Evolutionary conservation across 331 rosid genomes (phyloP), one percentile per base, ranked within the genome.

Genomic region (Ulmus americana): DNA sequence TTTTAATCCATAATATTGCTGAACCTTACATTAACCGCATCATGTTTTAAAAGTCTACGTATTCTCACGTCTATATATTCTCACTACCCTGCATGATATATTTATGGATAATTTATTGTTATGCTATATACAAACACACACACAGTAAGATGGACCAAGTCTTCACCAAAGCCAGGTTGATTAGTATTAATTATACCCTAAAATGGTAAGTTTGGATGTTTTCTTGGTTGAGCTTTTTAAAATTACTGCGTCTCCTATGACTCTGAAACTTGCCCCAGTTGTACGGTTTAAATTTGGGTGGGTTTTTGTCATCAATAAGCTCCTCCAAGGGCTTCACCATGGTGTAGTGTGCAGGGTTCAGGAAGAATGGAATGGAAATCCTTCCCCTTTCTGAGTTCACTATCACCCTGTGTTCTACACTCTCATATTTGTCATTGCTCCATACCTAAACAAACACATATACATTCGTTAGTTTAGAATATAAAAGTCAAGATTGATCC

Each of bases 351-450:
- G 89, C 76, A 0, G 91, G 89, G 53, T 73, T 69, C 14, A 85
- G 46, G 73, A 81, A 77, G 73, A 77, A 83, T 0, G 95, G 84
- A 60, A 88, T 79, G 1, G 91, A 88, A 38, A 77, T 52, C 67
- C 95, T 85, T 7, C 81, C 87, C 64, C 41, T 77, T 60, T 76
- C 77, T 2, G 79, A 59, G 67, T 88, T 88, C 61, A 88, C 89
- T 69, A 75, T 51, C 13, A 73, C 91, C 39, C 91, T 73, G 46
- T 83, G 95, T 50, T 85, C 91, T 54, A 79, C 89, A 67, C 91
- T 85, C 62, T 81, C 85, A 61, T 85, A 85, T 0, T 62, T 65
- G 0, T 81, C 89, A 63, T 88, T 88, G 71, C 82, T 88, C 95
- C 95, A 88, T 51, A 83, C 86, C 95, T 87, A 54, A 40, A 48